Conservation (phyloP, 306 rosid species). For the Casuarina equisetifolia region DNA sequence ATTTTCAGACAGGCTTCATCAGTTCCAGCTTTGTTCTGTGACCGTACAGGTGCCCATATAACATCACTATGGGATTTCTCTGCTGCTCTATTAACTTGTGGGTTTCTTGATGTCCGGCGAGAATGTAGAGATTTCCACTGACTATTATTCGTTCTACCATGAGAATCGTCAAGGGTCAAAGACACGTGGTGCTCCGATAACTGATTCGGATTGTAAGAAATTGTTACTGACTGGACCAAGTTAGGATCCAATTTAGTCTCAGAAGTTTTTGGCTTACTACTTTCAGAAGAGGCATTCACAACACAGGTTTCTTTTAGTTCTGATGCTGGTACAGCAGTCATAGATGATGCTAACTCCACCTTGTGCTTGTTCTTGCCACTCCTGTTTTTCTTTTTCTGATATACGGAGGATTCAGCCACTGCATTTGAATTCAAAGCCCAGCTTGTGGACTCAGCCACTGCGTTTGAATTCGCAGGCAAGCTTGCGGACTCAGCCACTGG, state of each 20-base stretch:
- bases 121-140: slow-evolving; percentile 77
- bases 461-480: slow-evolving; percentile 36
- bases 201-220: slow-evolving; percentile 48
- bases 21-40: slow-evolving; percentile 56
- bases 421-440: slow-evolving; percentile 37
- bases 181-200: slow-evolving; percentile 44
- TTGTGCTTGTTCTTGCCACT: slow-evolving; percentile 65
- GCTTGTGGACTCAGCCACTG: slow-evolving; percentile 14
- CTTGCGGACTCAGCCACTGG: slow-evolving; percentile 12
- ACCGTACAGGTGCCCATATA: slow-evolving; percentile 93
- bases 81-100: slow-evolving; percentile 52
- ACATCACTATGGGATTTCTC: slow-evolving; percentile 68
- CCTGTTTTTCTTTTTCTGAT: slow-evolving; percentile 66
- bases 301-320: slow-evolving; percentile 44
- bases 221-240: slow-evolving; percentile 39
- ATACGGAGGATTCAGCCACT: slow-evolving; percentile 42
- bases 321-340: slow-evolving; percentile 32
- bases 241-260: slow-evolving; percentile 50
- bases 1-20: slow-evolving; percentile 55
- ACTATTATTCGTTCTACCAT: slow-evolving; percentile 55
- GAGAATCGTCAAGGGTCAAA: slow-evolving; percentile 57
- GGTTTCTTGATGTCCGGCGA: slow-evolving; percentile 64
- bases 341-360: slow-evolving; percentile 44
- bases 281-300: slow-evolving; percentile 43
- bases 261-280: slow-evolving; percentile 48